These are phyloP conservation scores for Globisporangium nagaii DNA, from an alignment of 352 stramenopile genomes.

Conservation along the genomic window DNA sequence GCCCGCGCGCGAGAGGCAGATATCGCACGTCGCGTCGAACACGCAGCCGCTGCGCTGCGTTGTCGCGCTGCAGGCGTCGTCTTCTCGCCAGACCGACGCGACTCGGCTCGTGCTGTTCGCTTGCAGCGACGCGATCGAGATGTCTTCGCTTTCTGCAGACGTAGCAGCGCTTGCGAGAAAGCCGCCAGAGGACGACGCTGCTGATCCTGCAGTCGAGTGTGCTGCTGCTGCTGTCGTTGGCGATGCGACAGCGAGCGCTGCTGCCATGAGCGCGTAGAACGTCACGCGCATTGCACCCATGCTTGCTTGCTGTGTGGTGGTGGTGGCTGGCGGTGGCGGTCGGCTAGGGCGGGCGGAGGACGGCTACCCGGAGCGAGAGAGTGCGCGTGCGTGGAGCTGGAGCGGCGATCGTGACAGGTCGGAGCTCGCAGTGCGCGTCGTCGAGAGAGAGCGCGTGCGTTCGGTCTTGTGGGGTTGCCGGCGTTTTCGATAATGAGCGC, in stretches of 20 bases:
- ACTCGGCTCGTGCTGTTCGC: background rate
- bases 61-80: conserved; percentile 6
- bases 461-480: background rate
- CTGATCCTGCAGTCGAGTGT: no score
- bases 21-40: conserved; percentile 10
- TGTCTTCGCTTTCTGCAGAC: background rate
- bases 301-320: no score
- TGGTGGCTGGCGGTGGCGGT: background rate
- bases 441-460: background rate
- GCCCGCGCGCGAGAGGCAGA: conserved; percentile 9
- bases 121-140: background rate
- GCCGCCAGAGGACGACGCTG: background rate
- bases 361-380: conserved; percentile 1
- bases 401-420: conserved; percentile 1
- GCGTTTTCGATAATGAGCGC: conserved; percentile 5
- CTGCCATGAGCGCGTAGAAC: background rate
- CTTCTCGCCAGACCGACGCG: conserved; percentile 4
- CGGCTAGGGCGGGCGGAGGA: conserved; percentile 4
- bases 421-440: background rate
- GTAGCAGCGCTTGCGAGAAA: background rate
- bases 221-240: background rate
- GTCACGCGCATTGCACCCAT: background rate
- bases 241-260: background rate
- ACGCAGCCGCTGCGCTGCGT: conserved; percentile 3
- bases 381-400: background rate